Base-by-base conservation (phyloP, 2,329 filamentous ascomycete species). In the Neofusicoccum kwambonambiense region DNA sequence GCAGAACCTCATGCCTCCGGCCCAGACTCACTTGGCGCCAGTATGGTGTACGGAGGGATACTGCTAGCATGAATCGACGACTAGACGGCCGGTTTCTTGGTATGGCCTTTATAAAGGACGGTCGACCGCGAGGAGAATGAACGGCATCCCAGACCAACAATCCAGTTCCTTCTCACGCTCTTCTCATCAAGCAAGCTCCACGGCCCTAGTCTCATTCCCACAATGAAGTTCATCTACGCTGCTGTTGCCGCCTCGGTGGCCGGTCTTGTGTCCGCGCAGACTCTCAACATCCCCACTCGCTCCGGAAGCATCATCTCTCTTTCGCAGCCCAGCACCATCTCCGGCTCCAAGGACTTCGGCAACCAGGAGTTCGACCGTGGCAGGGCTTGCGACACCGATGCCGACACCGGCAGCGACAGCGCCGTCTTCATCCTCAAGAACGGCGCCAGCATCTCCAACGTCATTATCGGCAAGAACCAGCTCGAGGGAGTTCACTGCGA, bases 401-500 rank as follows among this genome's bases (percentile, higher is more conserved):
- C 57, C 17, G 79, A 81, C 66, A 78, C 77, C 17, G 78, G 77
- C 15, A 74, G 80, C 54, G 70, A 68, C 3, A 69, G 79, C 45
- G 77, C 81, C 42, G 80, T 82, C 70, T 82, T 82, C 74, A 76
- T 80, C 65, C 74, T 83, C 45, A 75, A 79, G 68, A 71, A 76
- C 34, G 81, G 80, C 12, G 81, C 78, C n/a, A 79, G 77, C 34
- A 71, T 83, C n/a, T 78, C 76, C 67, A 82, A 82, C 67, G 80
- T 81, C 70, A 82, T 83, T 70, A 82, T 82, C 56, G 54, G 80
- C 9, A 72, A 74, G 34, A 77, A 78, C 58, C 77, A 81, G 68
- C 74, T 77, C 17, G 81, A 82, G 70, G 81, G 80, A 52, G 78
- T 84, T 34, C 82, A 85, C 74, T 84, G 83, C 73, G 72, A 79